phyloP scores from a whole-genome alignment of 768 basidiomycete species.

The Brasilioporus rufonigricans region DNA sequence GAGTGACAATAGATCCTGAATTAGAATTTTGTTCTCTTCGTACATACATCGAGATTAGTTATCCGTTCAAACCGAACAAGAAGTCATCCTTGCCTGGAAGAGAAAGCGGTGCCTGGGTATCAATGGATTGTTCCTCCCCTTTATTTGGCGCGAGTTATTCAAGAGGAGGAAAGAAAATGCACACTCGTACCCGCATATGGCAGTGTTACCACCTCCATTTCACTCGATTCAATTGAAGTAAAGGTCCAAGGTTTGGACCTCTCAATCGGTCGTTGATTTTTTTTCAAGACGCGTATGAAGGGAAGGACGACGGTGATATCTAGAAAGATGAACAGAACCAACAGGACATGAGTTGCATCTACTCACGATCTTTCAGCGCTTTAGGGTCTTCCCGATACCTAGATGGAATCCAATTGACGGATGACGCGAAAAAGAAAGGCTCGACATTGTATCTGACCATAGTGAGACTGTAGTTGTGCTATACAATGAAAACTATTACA shows the following conservation, averaged over 20 bases:
- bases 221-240: background rate
- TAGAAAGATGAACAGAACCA: constrained; percentile 20
- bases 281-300: constrained; percentile 46
- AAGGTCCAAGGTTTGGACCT: constrained; percentile 4
- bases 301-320: constrained; percentile 58
- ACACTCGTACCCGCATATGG: constrained; percentile 22
- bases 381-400: constrained; percentile 55
- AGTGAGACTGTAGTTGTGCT: background rate
- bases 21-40: constrained; percentile 20
- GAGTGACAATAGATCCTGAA: constrained; percentile 49
- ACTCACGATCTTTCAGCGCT: constrained; percentile 50
- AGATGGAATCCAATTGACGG: constrained; percentile 65
- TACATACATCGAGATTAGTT: background rate
- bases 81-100: constrained; percentile 30
- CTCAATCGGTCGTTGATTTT: constrained; percentile 25
- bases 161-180: too few relatives aligned
- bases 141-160: too few relatives aligned
- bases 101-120: constrained; percentile 50
- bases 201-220: background rate
- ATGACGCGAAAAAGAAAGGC: constrained; percentile 65
- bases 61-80: background rate
- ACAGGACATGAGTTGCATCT: constrained; percentile 30
- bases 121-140: constrained; percentile 38
- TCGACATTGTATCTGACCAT: constrained; percentile 49
- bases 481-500: constrained; percentile 15